phyloP scores from a whole-genome alignment of 73 alveolate genomes.

The Stentor roeselii region DNA sequence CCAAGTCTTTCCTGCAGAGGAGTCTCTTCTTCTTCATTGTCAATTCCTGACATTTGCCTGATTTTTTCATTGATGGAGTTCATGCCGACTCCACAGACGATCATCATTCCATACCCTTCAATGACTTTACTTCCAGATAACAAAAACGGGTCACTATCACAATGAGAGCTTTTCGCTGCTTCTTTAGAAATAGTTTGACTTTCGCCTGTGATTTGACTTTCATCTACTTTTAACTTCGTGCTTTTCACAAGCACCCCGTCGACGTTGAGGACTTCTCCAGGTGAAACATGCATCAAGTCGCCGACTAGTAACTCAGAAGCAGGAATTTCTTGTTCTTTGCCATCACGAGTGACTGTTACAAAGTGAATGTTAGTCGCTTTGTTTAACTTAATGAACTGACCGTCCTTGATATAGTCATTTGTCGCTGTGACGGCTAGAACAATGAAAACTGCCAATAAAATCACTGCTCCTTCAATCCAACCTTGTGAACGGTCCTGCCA shows the following conservation, averaged over 20 bases:
- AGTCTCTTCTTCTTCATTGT: constrained; percentile 61
- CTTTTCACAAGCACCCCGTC: constrained; percentile 74
- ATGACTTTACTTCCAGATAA: constrained; percentile 76
- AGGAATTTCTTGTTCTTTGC: constrained; percentile 60
- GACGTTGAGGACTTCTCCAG: constrained; percentile 90
- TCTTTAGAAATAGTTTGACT: constrained; percentile 73
- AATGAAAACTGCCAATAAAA: constrained; percentile 58
- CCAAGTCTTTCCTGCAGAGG: constrained; percentile 92
- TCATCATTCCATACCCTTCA: constrained; percentile 85
- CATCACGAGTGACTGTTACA: constrained; percentile 77
- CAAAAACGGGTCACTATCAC: constrained; percentile 73
- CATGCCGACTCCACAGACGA: constrained; percentile 87
- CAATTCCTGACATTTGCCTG: constrained; percentile 49
- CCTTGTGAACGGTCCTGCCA: constrained; percentile 72
- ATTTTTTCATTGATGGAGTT: constrained; percentile 69
- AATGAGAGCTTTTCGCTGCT: constrained; percentile 13
- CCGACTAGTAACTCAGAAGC: constrained; percentile 89
- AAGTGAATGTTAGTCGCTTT: constrained; percentile 67
- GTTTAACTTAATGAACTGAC: constrained; percentile 60
- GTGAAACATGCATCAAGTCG: constrained; percentile 74
- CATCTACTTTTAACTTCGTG: constrained; percentile 41
- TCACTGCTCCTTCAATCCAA: constrained; percentile 68
- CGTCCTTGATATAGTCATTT: constrained; percentile 64
- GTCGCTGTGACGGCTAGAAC: constrained; percentile 59
- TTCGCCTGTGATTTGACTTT: constrained; percentile 91